A percentile compares a stretch with the other conserved stretches of the same genome.
These are phyloP conservation scores for Laguncularia racemosa DNA, from an alignment of 345 rosid genomes.

Conservation along the genomic window DNA sequence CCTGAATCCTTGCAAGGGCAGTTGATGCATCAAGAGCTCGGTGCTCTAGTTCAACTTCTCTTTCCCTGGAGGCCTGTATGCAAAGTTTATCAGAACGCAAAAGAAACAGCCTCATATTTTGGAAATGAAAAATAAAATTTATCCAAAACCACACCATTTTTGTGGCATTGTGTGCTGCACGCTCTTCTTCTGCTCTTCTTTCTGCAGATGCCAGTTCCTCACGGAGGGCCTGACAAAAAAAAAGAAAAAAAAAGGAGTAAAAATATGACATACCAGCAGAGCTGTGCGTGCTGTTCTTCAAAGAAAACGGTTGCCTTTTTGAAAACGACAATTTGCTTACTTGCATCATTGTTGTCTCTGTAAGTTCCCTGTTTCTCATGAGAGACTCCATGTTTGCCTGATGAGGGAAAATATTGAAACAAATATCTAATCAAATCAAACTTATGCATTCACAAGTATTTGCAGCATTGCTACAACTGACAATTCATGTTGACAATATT, in stretches of 20 bases:
- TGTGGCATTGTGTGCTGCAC: slow-evolving; percentile 79
- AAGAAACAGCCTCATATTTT: slow-evolving; percentile 1
- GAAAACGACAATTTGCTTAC: slow-evolving; percentile 28
- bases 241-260: too few relatives aligned
- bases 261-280: slow-evolving; percentile 4
- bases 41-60: slow-evolving; percentile 93
- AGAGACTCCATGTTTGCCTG: slow-evolving; percentile 94
- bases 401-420: slow-evolving; percentile 7
- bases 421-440: slow-evolving; percentile 5
- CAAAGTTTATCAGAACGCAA: slow-evolving; percentile 11
- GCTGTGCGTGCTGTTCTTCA: background rate
- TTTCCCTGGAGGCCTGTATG: slow-evolving; percentile 87
- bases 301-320: background rate
- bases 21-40: slow-evolving; percentile 89
- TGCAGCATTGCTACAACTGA: background rate
- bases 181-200: slow-evolving; percentile 97
- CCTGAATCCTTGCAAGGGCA: slow-evolving; percentile 96
- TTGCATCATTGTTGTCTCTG: slow-evolving; percentile 99
- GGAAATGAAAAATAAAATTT: slow-evolving; percentile 6
- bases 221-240: slow-evolving; percentile 67
- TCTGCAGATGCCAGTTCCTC: slow-evolving; percentile 94
- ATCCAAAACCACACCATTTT: slow-evolving; percentile 56
- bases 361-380: slow-evolving; percentile 92
- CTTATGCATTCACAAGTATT: background rate
- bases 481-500: background rate